Conservation (phyloP, 345 rosid species). For the Eucalyptus microcorys region DNA sequence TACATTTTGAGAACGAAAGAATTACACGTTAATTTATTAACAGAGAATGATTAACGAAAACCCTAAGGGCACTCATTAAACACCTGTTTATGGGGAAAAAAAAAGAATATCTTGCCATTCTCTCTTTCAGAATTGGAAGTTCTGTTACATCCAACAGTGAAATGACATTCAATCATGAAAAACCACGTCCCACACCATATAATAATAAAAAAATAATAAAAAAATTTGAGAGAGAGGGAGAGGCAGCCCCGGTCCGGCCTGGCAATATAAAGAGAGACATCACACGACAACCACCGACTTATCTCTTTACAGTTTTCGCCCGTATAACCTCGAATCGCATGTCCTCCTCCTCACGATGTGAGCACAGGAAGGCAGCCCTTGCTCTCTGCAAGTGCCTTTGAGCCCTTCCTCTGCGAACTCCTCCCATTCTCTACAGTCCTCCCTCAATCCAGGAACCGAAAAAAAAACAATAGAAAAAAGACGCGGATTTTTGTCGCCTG, state of each 20-base stretch:
- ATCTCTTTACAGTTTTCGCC: not conserved
- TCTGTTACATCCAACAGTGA: not conserved
- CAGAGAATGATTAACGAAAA: not conserved
- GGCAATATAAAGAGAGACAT: not conserved
- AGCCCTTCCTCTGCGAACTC: not conserved
- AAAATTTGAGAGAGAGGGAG: not conserved
- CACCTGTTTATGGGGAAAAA: not conserved
- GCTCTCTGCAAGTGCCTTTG: not conserved
- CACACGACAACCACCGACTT: not conserved
- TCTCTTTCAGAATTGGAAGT: not conserved
- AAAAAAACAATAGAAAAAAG: not conserved
- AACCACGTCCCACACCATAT: not conserved
- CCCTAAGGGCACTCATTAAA: not conserved
- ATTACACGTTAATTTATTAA: no score
- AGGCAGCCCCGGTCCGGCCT: not conserved
- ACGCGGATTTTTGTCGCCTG: not conserved
- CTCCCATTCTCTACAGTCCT: not conserved
- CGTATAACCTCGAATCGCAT: not conserved
- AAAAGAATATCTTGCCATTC: not conserved
- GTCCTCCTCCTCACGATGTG: not conserved
- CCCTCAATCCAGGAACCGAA: not conserved
- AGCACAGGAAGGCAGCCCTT: not conserved
- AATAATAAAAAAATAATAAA: not conserved
- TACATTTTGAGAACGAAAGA: not conserved
- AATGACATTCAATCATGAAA: not conserved